These are phyloP conservation scores for Lecanicillium sp. DNA, from an alignment of 2,329 filamentous ascomycete species.

Conservation along the genomic window DNA sequence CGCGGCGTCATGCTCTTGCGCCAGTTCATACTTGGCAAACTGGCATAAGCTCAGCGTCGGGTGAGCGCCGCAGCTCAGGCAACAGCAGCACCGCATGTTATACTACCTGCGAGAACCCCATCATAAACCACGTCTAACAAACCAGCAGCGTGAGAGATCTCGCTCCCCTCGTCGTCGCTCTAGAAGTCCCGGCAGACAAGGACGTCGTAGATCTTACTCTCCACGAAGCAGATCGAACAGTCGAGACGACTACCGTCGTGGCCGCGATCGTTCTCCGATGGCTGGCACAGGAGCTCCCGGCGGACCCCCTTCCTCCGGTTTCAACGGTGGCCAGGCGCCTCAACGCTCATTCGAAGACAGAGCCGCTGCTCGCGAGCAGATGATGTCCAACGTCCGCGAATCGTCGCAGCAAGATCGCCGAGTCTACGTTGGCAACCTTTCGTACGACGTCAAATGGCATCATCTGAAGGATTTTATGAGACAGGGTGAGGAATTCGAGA, in stretches of 20 bases:
- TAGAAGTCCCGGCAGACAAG: constrained; percentile 67
- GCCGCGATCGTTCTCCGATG: constrained; percentile 78
- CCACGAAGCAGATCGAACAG: constrained; percentile 71
- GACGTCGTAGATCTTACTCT: constrained; percentile 70
- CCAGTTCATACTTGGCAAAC: background rate
- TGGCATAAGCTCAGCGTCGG: background rate
- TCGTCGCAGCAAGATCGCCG: constrained; percentile 97
- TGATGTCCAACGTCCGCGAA: constrained; percentile 92
- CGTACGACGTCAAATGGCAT: constrained; percentile 99
- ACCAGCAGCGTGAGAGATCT: constrained; percentile 71
- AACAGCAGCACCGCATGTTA: constrained; percentile 16
- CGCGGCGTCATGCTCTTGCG: background rate
- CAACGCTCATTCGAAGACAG: constrained; percentile 82
- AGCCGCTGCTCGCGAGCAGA: constrained; percentile 77
- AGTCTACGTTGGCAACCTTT: constrained; percentile 98
- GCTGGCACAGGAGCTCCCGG: constrained; percentile 62
- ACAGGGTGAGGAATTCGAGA: constrained; percentile 66
- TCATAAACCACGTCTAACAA: constrained; percentile 20
- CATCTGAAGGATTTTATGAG: constrained; percentile 99
- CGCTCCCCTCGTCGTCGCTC: constrained; percentile 76
- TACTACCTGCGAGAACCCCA: constrained; percentile 25
- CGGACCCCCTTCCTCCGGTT: constrained; percentile 64
- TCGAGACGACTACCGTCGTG: constrained; percentile 70
- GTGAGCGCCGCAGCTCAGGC: background rate
- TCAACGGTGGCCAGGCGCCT: constrained; percentile 52